These are phyloP conservation scores for Marasmius oreades DNA, from an alignment of 1,284 basidiomycete species.

Conservation along the genomic window DNA sequence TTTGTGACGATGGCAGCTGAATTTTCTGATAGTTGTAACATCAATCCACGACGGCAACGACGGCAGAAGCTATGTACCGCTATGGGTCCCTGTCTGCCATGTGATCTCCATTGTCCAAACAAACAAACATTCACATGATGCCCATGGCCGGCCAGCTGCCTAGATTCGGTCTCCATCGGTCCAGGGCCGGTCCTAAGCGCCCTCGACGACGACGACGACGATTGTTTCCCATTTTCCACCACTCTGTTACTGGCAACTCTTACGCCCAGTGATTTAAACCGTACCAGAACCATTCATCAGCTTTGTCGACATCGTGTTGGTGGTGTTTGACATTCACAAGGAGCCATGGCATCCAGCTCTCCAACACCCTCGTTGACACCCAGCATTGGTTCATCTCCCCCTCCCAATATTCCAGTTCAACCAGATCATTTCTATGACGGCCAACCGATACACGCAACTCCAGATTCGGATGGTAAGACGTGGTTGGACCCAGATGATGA, in stretches of 20 bases:
- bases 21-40: too few species aligned
- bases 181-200: neutral
- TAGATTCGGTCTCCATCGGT: neutral
- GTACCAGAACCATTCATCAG: too few species aligned
- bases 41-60: too few species aligned
- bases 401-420: conserved; percentile 53
- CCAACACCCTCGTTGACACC: conserved; percentile 47
- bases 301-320: neutral
- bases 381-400: conserved; percentile 45
- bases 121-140: neutral
- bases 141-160: neutral
- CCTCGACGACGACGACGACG: neutral
- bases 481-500: conserved; percentile 82
- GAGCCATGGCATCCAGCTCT: conserved; percentile 10
- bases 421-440: conserved; percentile 80
- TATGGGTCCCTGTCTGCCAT: too few species aligned
- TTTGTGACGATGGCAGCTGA: too few species aligned
- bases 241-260: neutral
- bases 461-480: conserved; percentile 52
- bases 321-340: neutral
- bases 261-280: neutral
- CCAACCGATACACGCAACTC: conserved; percentile 44
- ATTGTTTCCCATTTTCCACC: neutral
- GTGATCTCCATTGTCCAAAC: too few species aligned
- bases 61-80: too few species aligned